These are phyloP conservation scores for Nevesoporus exiguus DNA, from an alignment of 768 basidiomycete species.

Conservation along the genomic window DNA sequence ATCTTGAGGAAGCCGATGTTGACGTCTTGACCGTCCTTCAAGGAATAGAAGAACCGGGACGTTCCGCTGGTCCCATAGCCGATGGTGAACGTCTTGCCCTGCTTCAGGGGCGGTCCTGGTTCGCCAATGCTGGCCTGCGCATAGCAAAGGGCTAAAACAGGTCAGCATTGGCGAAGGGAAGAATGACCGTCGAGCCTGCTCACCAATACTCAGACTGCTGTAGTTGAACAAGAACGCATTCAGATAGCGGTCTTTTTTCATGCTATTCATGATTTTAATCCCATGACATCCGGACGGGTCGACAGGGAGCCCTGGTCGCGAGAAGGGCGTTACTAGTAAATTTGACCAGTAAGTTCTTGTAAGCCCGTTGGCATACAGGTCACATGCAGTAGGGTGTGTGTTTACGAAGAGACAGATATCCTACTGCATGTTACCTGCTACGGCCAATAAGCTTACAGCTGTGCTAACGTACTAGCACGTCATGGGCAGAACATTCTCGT, in stretches of 20 bases:
- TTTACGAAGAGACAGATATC: no score
- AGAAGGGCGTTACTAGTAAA: no score
- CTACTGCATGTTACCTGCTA: no score
- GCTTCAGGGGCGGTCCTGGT: conserved; percentile 9
- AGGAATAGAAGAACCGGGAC: conserved; percentile 30
- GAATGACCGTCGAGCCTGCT: background rate
- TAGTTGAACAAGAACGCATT: conserved; percentile 44
- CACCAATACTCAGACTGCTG: conserved; percentile 37
- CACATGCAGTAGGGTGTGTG: no score
- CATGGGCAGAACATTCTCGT: no score
- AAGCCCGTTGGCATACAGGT: no score
- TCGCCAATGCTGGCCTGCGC: background rate
- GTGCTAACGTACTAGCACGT: no score
- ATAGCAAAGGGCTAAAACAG: conserved; percentile 7
- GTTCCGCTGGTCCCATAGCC: conserved; percentile 40
- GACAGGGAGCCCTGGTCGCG: no score
- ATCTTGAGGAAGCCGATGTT: conserved; percentile 45
- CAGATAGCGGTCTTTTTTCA: conserved; percentile 34
- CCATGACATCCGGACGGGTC: conserved; percentile 31
- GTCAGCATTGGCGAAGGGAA: background rate
- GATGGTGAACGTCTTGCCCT: conserved; percentile 24
- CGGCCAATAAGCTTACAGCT: no score
- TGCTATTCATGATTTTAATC: conserved; percentile 35
- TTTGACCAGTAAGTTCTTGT: no score
- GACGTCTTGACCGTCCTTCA: conserved; percentile 29